These are phyloP conservation scores for Cladosporium sphaerospermum DNA, from an alignment of 2,329 filamentous ascomycete genomes.

Conservation along the genomic window DNA sequence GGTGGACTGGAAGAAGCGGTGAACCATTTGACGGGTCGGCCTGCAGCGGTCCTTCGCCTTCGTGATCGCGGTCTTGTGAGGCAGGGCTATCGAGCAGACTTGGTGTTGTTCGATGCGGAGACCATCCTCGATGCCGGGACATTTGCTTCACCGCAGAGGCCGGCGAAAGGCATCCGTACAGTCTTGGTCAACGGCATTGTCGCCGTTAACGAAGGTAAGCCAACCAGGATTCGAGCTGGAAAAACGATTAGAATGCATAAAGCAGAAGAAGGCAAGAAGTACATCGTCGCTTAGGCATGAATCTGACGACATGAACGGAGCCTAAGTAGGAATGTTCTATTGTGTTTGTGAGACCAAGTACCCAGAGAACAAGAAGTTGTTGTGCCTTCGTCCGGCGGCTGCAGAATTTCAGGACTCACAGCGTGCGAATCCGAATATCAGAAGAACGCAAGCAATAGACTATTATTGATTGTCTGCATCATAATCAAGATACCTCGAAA, in stretches of 20 bases:
- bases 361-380: no score
- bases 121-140: slow-evolving; percentile 23
- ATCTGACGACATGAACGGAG: no score
- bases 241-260: slow-evolving; percentile 19
- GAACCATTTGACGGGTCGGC: slow-evolving; percentile 22
- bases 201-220: slow-evolving; percentile 21
- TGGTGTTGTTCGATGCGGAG: slow-evolving; percentile 23
- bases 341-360: no score
- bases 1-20: slow-evolving; percentile 26
- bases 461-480: no score
- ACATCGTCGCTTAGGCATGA: slow-evolving; percentile 9
- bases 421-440: no score
- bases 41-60: slow-evolving; percentile 19
- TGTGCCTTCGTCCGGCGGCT: no score
- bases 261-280: neutral
- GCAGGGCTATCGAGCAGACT: slow-evolving; percentile 22
- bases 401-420: no score
- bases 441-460: no score
- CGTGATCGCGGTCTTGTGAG: slow-evolving; percentile 21
- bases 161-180: slow-evolving; percentile 21
- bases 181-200: slow-evolving; percentile 24
- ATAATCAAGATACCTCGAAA: no score
- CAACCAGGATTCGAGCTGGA: slow-evolving; percentile 18
- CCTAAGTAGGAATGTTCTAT: no score
- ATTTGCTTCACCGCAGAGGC: slow-evolving; percentile 21